Percentiles rank a stretch among this genome's conserved stretches.
These are phyloP conservation scores for Colletotrichum liaoningense DNA, from an alignment of 2,329 filamentous ascomycete genomes.

Conservation along the genomic window DNA sequence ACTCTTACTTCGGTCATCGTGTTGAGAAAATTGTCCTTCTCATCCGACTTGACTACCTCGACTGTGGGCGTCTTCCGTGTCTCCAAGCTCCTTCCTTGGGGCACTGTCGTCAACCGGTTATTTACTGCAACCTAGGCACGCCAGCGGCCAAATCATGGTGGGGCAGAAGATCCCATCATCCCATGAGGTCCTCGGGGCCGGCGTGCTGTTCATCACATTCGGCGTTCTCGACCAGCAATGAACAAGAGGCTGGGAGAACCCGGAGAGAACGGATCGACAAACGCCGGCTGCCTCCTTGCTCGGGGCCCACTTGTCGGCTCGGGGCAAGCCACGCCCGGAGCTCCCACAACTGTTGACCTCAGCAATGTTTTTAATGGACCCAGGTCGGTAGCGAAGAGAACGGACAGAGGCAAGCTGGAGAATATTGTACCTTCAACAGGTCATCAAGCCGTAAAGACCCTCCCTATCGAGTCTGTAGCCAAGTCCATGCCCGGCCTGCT, in stretches of 20 bases:
- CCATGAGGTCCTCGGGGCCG: not conserved
- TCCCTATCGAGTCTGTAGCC: not conserved
- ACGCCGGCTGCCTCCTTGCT: slow-evolving; percentile 4
- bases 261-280: not conserved
- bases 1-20: not conserved
- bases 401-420: not conserved
- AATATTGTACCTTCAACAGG: not conserved
- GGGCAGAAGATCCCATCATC: not conserved
- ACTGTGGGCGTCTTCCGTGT: not conserved
- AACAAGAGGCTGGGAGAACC: not conserved
- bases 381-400: not conserved
- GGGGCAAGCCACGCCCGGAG: not conserved
- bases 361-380: not conserved
- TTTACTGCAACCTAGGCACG: not conserved
- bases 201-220: not conserved
- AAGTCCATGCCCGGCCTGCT: not conserved
- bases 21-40: not conserved
- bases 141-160: not conserved
- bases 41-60: not conserved
- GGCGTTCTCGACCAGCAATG: not conserved
- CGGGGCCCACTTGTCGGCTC: slow-evolving; percentile 15
- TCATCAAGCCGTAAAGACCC: not conserved
- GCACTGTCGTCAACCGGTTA: not conserved
- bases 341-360: not conserved
- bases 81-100: not conserved